Conservation (phyloP, 2,329 filamentous ascomycete genomes). For the Diaporthe ilicicola region DNA sequence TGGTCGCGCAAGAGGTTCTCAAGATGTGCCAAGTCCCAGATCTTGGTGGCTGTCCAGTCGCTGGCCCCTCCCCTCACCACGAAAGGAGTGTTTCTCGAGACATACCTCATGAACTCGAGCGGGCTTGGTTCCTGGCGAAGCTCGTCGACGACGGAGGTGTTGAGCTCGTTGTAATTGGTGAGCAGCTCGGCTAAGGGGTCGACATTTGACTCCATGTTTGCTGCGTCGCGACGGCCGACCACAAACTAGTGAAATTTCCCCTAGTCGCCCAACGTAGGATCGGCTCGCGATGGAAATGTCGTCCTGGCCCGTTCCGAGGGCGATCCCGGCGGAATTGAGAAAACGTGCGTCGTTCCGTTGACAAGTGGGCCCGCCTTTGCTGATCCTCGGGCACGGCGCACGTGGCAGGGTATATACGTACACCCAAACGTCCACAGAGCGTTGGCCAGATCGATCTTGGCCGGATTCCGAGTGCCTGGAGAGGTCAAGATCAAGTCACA, state of each 20-base stretch:
- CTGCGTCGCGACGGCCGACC: neutral
- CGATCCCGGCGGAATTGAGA: neutral
- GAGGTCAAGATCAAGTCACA: conserved; percentile 8
- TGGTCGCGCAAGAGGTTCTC: conserved; percentile 60
- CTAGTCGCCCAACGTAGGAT: neutral
- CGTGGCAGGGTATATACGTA: conserved; percentile 13
- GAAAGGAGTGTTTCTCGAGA: conserved; percentile 78
- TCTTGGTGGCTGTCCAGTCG: conserved; percentile 68
- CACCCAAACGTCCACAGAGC: neutral
- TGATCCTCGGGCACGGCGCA: conserved; percentile 3
- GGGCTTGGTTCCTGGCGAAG: conserved; percentile 73
- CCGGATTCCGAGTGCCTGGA: conserved; percentile 1
- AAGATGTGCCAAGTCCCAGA: conserved; percentile 72
- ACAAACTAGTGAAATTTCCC: no score
- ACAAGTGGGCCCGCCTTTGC: neutral
- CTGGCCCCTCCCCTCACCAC: conserved; percentile 70
- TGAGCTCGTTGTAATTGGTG: conserved; percentile 77
- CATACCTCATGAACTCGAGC: conserved; percentile 82
- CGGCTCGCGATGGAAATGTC: neutral
- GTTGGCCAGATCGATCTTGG: conserved; percentile 28
- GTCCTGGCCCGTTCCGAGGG: neutral
- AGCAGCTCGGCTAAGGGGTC: conserved; percentile 66
- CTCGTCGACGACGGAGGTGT: conserved; percentile 66
- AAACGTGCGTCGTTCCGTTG: neutral
- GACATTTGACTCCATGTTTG: conserved; percentile 29